Base-by-base conservation (phyloP, 805 yeast species). In the Candida jianshihensis region DNA sequence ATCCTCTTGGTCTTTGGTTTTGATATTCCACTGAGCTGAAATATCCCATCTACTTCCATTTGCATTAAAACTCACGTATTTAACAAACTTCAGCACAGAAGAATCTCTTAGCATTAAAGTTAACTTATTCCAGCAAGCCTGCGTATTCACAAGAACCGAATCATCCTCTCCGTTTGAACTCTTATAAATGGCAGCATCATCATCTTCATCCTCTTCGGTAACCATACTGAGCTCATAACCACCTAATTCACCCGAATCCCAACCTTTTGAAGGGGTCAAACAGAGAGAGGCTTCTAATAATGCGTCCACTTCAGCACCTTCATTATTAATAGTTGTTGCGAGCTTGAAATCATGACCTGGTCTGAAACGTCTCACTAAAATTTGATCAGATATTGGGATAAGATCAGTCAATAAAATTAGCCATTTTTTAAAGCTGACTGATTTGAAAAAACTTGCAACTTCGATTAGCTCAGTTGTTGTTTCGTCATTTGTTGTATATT, bases 41-140 rank as follows among this genome's bases (percentile, higher is more conserved):
- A 92, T 65, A 54, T 92, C 99, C 96, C 96, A 92, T 54, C 98
- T 70, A 28, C 92, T 79, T 1, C 97, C 95, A 41, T 78, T 78
- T 6, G 97, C 96, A 43, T 75, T 75, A 58, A 75, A 75, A 52
- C 96, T 84, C 15, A 90, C 90, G 50, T 92, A 92, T 57, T 92
- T 92, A 48, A 92, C 78, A 59, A 92, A 92, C 57, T 89, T 83
- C 61, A 94, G 64, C n/a, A 90, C 89, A 33, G 79, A 73, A 8
- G 82, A 77, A 54, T 92, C 97, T 51, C 97, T 69, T 44, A 84
- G 68, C 65, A 87, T 84, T 38, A 92, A 58, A 19, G 75, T 73
- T 41, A 92, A 63, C 31, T 75, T 73, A 57, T 92, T 94, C 90
- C 95, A 86, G 38, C 72, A 64, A 6, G 97, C 94, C 50, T 81